Conservation (phyloP, 257 asterid species). For the Marsdenia floribunda region DNA sequence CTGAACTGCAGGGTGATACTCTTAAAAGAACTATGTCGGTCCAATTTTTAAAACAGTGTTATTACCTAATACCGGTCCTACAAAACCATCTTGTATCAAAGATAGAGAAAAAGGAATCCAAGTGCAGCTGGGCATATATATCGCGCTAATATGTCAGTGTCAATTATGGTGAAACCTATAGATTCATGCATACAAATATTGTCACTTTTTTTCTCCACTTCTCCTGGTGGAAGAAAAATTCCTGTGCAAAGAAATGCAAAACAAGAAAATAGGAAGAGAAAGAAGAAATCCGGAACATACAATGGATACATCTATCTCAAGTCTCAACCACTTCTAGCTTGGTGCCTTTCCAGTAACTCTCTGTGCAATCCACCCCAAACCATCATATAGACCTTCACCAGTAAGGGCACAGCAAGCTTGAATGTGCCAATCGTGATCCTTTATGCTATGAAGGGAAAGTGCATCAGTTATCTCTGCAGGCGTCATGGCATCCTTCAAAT, state of each 20-base stretch:
- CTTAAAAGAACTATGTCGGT: too few species aligned
- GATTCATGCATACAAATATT: constrained; percentile 3
- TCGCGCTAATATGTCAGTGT: background rate
- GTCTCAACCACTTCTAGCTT: constrained; percentile 33
- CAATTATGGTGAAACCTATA: background rate
- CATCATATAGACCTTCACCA: constrained; percentile 93
- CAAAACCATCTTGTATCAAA: background rate
- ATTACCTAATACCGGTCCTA: background rate
- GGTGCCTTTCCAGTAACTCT: constrained; percentile 75
- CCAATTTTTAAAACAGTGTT: background rate
- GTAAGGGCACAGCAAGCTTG: constrained; percentile 95
- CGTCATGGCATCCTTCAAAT: constrained; percentile 95
- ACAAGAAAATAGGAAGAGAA: constrained; percentile 4
- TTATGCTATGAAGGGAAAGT: constrained; percentile 87
- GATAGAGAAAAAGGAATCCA: background rate
- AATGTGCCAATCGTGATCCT: constrained; percentile 98
- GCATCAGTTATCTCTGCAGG: constrained; percentile 98
- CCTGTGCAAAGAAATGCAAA: constrained; percentile 3
- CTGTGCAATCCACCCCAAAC: constrained; percentile 96
- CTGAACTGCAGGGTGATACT: too few species aligned
- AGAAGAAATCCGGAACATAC: background rate
- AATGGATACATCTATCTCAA: constrained; percentile 5
- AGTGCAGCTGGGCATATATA: background rate
- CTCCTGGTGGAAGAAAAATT: background rate
- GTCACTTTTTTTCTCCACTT: background rate